Evolutionary conservation across 441 rosid genomes (phyloP), one percentile per base, ranked within the genome.

Genomic region (Gossypium trilobum): DNA sequence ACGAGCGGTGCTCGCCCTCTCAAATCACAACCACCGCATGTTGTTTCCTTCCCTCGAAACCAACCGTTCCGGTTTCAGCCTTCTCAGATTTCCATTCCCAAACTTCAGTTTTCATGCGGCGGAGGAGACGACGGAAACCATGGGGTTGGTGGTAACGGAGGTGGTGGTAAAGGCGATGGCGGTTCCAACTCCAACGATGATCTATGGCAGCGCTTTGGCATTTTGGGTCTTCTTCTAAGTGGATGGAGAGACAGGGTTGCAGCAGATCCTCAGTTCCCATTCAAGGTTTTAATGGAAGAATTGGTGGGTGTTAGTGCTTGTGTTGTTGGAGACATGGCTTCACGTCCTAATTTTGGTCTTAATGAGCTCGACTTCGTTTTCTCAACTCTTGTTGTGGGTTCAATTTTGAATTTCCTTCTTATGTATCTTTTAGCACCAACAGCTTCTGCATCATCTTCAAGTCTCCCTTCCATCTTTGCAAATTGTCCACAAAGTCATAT

Each of bases 261-360:
- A 9, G 99, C 99, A 0, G 99, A 95, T 82, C 85, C 97, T 2
- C 97, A 95, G 56, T 95, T 95, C 71, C 93, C 96, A n/a, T 95
- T 92, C 78, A 95, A 95, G 82, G 97, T 92, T 20, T 73, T 95
- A 58, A 95, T 95, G 97, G 99, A 95, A 73, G 93, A 88, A 70
- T 55, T 92, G 4, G 99, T 95, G 2, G 99, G 99, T 0, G 96
- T 95, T 1, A 82, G 83, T 10, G 91, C 99, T 23, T 85, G 89
- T 65, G 93, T 95, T 22, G 82, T 91, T 5, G 99, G 99, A 0
- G 99, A 95, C 79, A 95, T 95, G 99, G 96, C 99, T 0, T 88
- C 97, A 5, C 95, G 99, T 1, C 97, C 99, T 0, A 92, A 95
- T 76, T 95, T 92, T 19, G 99, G 99, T 22, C 89, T 95, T 8